Conservation (phyloP, 2,329 filamentous ascomycete genomes). For the Xenoacremonium recifei region DNA sequence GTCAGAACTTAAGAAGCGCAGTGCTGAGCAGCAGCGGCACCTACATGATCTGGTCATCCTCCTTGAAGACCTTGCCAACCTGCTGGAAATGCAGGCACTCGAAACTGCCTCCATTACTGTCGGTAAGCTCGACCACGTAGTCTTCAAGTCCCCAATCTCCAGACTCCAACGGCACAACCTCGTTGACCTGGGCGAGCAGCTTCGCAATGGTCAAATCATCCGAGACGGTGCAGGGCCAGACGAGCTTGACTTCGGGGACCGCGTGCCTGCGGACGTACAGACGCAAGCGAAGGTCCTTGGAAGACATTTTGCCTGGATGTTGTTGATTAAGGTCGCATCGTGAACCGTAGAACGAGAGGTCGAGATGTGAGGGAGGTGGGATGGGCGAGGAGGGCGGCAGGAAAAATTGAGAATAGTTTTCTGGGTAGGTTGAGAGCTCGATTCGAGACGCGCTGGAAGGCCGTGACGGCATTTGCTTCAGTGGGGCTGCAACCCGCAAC, state of each 20-base stretch:
- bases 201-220: slow-evolving; percentile 69
- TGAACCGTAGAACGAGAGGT: slow-evolving; percentile 4
- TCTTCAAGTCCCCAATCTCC: slow-evolving; percentile 85
- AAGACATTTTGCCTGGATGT: slow-evolving; percentile 23
- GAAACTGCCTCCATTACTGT: slow-evolving; percentile 58
- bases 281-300: slow-evolving; percentile 63
- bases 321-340: slow-evolving; percentile 14
- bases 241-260: slow-evolving; percentile 68
- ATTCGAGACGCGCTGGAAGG: no score
- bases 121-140: slow-evolving; percentile 75
- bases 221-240: slow-evolving; percentile 64
- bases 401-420: no score
- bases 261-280: slow-evolving; percentile 70
- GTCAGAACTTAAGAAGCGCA: slow-evolving; percentile 8
- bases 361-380: no score
- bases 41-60: slow-evolving; percentile 81
- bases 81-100: slow-evolving; percentile 86
- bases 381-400: no score
- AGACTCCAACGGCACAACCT: slow-evolving; percentile 77
- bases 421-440: no score
- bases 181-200: slow-evolving; percentile 76
- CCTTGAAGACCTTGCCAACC: slow-evolving; percentile 67
- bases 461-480: no score
- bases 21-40: slow-evolving; percentile 28
- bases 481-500: no score